These are phyloP conservation scores for Anaeramoeba ignava DNA, from an alignment of 78 protist genomes.

Conservation along the genomic window DNA sequence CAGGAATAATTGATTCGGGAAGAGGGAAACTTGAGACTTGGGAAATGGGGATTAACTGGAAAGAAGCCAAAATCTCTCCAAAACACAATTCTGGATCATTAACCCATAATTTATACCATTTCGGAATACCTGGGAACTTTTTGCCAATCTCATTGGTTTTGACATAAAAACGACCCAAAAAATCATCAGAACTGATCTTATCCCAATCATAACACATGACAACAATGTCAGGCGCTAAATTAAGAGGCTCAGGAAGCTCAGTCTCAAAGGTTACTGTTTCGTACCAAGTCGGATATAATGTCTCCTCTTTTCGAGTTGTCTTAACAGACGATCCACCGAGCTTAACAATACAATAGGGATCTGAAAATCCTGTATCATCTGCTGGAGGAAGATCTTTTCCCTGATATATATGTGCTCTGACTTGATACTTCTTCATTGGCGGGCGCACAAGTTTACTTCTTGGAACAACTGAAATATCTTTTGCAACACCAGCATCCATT, in stretches of 20 bases:
- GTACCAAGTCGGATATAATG: conserved; percentile 15
- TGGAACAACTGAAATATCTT: neutral
- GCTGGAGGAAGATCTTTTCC: conserved; percentile 22
- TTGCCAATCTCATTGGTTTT: neutral
- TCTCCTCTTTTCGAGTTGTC: conserved; percentile 14
- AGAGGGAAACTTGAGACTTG: neutral
- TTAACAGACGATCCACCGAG: neutral
- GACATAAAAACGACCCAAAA: neutral
- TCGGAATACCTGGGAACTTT: neutral
- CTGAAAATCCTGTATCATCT: conserved; percentile 17
- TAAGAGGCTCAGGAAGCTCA: conserved; percentile 7
- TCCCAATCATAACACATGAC: neutral
- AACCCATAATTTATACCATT: neutral
- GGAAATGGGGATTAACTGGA: neutral
- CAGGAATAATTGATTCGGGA: neutral
- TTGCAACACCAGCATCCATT: neutral
- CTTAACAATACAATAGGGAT: conserved; percentile 12
- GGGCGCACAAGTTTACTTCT: neutral
- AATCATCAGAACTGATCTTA: neutral
- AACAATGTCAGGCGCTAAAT: neutral
- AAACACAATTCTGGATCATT: neutral
- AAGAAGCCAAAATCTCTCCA: neutral
- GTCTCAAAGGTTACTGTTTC: conserved; percentile 12
- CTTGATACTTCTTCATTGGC: neutral
- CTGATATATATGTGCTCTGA: conserved; percentile 21